These are phyloP conservation scores for Kuraishia hungarica DNA, from an alignment of 805 yeast species.

Conservation along the genomic window DNA sequence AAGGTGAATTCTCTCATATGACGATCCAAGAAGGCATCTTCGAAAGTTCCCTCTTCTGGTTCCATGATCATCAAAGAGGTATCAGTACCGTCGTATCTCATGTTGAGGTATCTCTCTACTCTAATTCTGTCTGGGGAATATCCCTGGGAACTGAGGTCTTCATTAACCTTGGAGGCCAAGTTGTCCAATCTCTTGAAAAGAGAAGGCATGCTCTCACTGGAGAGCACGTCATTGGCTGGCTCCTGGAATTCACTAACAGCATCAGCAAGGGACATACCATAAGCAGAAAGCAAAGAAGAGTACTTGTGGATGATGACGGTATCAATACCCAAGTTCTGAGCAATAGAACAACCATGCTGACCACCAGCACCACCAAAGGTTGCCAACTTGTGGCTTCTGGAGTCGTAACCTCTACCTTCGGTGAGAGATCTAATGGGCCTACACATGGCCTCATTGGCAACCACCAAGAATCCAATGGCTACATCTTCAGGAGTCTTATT, in stretches of 20 bases:
- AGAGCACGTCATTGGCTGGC: not conserved
- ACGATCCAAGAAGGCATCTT: constrained; percentile 13
- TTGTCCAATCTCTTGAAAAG: constrained; percentile 9
- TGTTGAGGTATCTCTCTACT: constrained; percentile 42
- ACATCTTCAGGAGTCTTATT: constrained; percentile 46
- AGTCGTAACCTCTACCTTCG: constrained; percentile 72
- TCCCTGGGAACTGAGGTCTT: constrained; percentile 23
- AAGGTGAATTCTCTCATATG: constrained; percentile 26
- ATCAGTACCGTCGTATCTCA: constrained; percentile 84
- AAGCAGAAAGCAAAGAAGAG: constrained; percentile 79
- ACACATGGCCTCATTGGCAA: constrained; percentile 87
- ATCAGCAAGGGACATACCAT: constrained; percentile 83
- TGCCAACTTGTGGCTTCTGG: constrained; percentile 61
- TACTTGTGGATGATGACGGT: constrained; percentile 70
- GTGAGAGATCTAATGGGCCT: constrained; percentile 80
- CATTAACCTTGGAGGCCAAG: constrained; percentile 8
- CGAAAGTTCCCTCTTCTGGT: constrained; percentile 14
- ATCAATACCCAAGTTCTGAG: constrained; percentile 57
- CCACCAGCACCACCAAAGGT: constrained; percentile 95
- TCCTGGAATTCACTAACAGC: constrained; percentile 51
- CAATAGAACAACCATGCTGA: constrained; percentile 77
- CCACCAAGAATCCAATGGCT: constrained; percentile 73
- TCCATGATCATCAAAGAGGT: constrained; percentile 67
- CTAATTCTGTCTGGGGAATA: not conserved
- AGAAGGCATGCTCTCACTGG: constrained; percentile 1